Conservation (phyloP, 805 yeast species). For the Zygoascus biomembranicola region DNA sequence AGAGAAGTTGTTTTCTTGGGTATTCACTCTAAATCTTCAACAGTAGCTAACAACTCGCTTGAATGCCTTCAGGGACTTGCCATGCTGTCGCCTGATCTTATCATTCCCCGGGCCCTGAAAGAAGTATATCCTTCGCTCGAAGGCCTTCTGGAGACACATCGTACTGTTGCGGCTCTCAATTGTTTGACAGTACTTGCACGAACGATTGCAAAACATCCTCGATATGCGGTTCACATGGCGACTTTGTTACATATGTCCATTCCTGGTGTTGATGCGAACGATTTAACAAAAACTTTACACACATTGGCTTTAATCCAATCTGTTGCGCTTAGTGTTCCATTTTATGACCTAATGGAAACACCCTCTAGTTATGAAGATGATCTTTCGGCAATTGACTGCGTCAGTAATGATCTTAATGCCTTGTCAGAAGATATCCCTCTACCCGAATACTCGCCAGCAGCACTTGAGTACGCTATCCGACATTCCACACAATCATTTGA, state of each 20-base stretch:
- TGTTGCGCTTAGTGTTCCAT: conserved; percentile 64
- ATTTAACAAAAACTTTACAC: conserved; percentile 60
- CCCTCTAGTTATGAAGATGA: conserved; percentile 6
- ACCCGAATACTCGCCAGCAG: conserved; percentile 32
- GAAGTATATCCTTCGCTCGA: conserved; percentile 57
- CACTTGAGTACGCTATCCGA: conserved; percentile 48
- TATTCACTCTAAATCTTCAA: conserved; percentile 63
- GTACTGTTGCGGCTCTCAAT: conserved; percentile 65
- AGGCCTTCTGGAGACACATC: conserved; percentile 50
- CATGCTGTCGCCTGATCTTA: conserved; percentile 44
- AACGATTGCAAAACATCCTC: conserved; percentile 52
- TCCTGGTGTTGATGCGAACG: conserved; percentile 86
- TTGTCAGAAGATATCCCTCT: conserved; percentile 32
- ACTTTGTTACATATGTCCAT: conserved; percentile 60
- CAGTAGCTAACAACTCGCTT: conserved; percentile 49
- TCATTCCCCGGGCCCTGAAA: conserved; percentile 28
- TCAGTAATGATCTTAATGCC: conserved; percentile 53
- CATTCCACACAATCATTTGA: conserved; percentile 70
- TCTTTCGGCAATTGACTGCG: conserved; percentile 42
- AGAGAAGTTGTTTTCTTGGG: conserved; percentile 56
- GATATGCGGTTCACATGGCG: conserved; percentile 70
- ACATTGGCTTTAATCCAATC: conserved; percentile 64
- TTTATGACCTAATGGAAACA: conserved; percentile 44
- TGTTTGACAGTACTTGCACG: conserved; percentile 59
- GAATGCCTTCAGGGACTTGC: conserved; percentile 56